phyloP scores from a whole-genome alignment of 306 rosid genomes.

The Corylus americana region DNA sequence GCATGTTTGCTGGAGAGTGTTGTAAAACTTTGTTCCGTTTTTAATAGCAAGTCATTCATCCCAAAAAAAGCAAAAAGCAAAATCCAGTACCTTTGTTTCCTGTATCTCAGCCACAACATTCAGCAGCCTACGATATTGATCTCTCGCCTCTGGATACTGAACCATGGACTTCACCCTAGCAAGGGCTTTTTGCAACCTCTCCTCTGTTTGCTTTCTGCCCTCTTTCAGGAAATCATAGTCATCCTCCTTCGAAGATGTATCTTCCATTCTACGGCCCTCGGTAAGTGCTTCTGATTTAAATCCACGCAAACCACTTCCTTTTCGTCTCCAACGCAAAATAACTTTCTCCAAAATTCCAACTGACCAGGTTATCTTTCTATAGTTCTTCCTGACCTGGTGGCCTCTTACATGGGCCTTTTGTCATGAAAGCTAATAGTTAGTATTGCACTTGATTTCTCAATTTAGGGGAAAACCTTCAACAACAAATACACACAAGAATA shows the following conservation, averaged over 20 bases:
- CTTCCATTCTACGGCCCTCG: constrained; percentile 44
- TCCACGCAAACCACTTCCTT: constrained; percentile 88
- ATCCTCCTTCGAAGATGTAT: constrained; percentile 50
- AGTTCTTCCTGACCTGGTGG: constrained; percentile 79
- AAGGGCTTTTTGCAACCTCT: constrained; percentile 80
- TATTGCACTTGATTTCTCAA: constrained; percentile 10
- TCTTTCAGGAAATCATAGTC: constrained; percentile 67
- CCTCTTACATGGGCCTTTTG: constrained; percentile 90
- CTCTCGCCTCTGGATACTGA: constrained; percentile 89
- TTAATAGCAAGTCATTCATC: too few species aligned
- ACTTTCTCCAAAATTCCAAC: constrained; percentile 88
- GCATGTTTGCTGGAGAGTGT: too few species aligned
- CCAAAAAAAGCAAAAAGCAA: too few species aligned
- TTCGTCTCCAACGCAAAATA: constrained; percentile 84
- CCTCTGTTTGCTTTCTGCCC: constrained; percentile 84
- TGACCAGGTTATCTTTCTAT: constrained; percentile 64
- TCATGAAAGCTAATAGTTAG: constrained; percentile 22
- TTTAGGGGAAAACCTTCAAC: not conserved
- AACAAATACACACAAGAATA: not conserved
- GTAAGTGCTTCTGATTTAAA: constrained; percentile 57
- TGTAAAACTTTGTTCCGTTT: too few species aligned
- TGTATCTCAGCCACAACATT: constrained; percentile 64
- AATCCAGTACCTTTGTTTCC: constrained; percentile 63
- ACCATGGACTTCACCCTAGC: constrained; percentile 91
- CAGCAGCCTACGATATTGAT: constrained; percentile 75